Evolutionary conservation across 2,329 filamentous ascomycete genomes (phyloP), one percentile per base, ranked within the genome.

Genomic region (Fusarium goolgardi): DNA sequence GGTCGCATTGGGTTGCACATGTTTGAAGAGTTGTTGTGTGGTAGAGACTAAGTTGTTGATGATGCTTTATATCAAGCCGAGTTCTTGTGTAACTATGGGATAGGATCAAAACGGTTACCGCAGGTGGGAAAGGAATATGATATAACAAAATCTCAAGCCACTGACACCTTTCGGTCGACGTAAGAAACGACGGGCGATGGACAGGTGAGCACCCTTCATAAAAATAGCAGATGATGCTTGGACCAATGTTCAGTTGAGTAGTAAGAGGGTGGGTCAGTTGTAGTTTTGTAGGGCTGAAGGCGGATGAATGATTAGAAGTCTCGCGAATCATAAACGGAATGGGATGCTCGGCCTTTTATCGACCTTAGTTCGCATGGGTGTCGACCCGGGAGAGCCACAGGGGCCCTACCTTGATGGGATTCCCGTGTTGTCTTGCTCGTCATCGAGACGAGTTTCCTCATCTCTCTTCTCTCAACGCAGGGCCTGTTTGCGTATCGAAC

Each of bases 221-320:
- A 35, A 49, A 21, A 55, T 31, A 45, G 39, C 7, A 54, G 53
- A 41, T 31, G 32, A 65, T 39, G 41, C 37, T 61, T 27, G 25
- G 25, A 52, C 49, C 35, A 52, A 37, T 21, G 44, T 25, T 37
- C 25, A 29, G 20, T n/a, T 25, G 35, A 41, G 29, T 15, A 41
- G 29, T 12, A 34, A 18, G 32, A 37, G 44, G 55, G 50, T 43
- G 39, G 39, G 34, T 44, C 45, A 52, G 34, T 49, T 39, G 63
- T 29, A 44, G 18, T 69, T 72, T 55, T 59, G 61, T 72, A 74
- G 64, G 70, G 67, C 69, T 74, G 72, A 73, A 55, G 45, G 32
- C 29, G 46, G 60, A 49, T 18, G 43, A 65, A 55, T 45, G 63
- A 54, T 55, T 51, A 63, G 52, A 20, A 69, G 41, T 25, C 51